Conservation (phyloP, 257 asterid genomes). For the Fraxinus anomala region DNA sequence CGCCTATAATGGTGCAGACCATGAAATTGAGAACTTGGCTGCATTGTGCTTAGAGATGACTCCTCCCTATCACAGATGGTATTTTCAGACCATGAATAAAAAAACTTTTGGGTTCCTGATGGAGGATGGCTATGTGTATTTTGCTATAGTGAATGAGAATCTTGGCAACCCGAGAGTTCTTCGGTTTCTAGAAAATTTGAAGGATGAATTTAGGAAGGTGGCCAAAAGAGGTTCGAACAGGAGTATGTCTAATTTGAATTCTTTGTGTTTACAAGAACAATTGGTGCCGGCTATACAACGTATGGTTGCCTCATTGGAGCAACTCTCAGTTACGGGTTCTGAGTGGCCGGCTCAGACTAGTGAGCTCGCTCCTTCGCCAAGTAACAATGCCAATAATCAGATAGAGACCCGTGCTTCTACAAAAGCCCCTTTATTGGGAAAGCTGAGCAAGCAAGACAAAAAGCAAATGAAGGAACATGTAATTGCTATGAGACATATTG, state of each 20-base stretch:
- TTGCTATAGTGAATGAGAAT: slow-evolving; percentile 53
- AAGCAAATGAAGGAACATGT: slow-evolving; percentile 54
- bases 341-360: slow-evolving; percentile 32
- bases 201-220: slow-evolving; percentile 54
- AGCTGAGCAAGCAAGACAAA: slow-evolving; percentile 53
- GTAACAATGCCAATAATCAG: slow-evolving; percentile 29
- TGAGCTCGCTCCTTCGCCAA: slow-evolving; percentile 36
- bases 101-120: slow-evolving; percentile 62
- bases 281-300: slow-evolving; percentile 45
- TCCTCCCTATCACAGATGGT: slow-evolving; percentile 76
- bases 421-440: slow-evolving; percentile 68
- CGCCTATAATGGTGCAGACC: slow-evolving; percentile 48
- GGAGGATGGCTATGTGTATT: slow-evolving; percentile 53
- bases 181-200: slow-evolving; percentile 48
- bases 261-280: slow-evolving; percentile 51
- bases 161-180: slow-evolving; percentile 44
- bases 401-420: slow-evolving; percentile 44
- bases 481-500: slow-evolving; percentile 45
- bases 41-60: slow-evolving; percentile 61
- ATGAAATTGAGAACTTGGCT: slow-evolving; percentile 59
- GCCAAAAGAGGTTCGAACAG: slow-evolving; percentile 38
- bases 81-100: slow-evolving; percentile 53
- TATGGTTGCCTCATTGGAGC: slow-evolving; percentile 46
- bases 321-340: slow-evolving; percentile 23
- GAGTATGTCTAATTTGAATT: slow-evolving; percentile 38